phyloP scores from a whole-genome alignment of 305 asterid genomes.

The Fraxinus greggii region DNA sequence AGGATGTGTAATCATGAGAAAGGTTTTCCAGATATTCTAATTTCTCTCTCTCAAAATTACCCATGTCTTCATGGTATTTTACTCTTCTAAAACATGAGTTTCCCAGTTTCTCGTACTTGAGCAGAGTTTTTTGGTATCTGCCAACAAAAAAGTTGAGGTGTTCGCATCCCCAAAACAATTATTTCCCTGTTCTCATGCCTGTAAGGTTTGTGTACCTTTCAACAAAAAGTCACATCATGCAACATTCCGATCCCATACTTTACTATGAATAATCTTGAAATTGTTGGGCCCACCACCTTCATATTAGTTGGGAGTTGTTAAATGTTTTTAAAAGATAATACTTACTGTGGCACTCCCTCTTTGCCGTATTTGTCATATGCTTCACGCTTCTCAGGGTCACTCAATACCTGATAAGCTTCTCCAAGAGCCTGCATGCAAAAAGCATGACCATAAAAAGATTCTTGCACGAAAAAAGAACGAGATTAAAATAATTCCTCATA shows the following conservation, averaged over 20 bases:
- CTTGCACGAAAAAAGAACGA: not conserved
- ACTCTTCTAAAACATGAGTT: not conserved
- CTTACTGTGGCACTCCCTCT: slow-evolving; percentile 66
- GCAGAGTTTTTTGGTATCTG: not conserved
- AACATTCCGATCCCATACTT: not conserved
- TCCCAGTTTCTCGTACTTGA: not conserved
- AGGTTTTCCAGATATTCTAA: not conserved
- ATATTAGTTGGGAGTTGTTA: not conserved
- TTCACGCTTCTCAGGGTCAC: slow-evolving; percentile 70
- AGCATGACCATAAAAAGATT: not conserved
- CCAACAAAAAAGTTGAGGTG: not conserved
- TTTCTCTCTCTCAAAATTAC: not conserved
- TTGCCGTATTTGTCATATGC: slow-evolving; percentile 63
- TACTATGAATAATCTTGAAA: not conserved
- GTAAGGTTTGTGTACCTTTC: not conserved
- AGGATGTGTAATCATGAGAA: not conserved
- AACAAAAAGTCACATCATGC: not conserved
- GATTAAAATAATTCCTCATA: not conserved
- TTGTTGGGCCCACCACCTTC: not conserved
- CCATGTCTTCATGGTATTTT: not conserved
- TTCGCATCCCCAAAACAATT: not conserved
- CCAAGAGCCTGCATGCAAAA: slow-evolving; percentile 58
- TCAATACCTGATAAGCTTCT: slow-evolving; percentile 87
- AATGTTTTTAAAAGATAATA: not conserved
- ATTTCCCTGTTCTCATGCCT: not conserved